These are phyloP conservation scores for Acanthamoeba rhysodes DNA, from an alignment of 208 protist genomes.

Conservation along the genomic window DNA sequence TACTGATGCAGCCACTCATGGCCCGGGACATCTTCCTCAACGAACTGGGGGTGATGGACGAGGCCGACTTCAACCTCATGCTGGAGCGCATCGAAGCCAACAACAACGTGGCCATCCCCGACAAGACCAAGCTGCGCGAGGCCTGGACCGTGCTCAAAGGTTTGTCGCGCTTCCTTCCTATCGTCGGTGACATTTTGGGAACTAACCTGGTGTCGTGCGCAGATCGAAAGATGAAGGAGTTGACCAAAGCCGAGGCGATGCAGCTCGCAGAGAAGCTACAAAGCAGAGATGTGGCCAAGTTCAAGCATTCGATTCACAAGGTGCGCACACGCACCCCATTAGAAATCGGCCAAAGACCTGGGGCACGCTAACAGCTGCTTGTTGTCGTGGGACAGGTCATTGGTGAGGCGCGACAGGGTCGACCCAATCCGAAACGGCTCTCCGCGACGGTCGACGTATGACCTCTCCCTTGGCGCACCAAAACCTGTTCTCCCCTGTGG, in stretches of 20 bases:
- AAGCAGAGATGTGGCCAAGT: not conserved
- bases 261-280: conserved; percentile 29
- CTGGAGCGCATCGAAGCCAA: conserved; percentile 21
- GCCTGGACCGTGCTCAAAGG: conserved; percentile 27
- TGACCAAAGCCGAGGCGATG: conserved; percentile 45
- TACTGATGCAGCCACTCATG: not conserved
- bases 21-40: conserved; percentile 20
- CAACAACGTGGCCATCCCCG: not conserved
- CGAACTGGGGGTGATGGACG: conserved; percentile 1
- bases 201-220: not conserved
- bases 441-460: not conserved
- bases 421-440: not conserved
- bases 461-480: too few species aligned
- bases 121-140: not conserved
- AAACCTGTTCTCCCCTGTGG: too few species aligned
- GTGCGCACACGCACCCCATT: not conserved
- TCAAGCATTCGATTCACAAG: conserved; percentile 6
- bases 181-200: too few species aligned
- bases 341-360: too few species aligned
- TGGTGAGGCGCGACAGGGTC: not conserved
- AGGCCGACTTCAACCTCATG: not conserved
- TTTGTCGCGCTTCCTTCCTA: not conserved
- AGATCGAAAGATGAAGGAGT: conserved; percentile 44
- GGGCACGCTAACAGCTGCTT: too few species aligned
- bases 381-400: not conserved